Conservation (phyloP, 441 rosid genomes). For the Viola pubescens region DNA sequence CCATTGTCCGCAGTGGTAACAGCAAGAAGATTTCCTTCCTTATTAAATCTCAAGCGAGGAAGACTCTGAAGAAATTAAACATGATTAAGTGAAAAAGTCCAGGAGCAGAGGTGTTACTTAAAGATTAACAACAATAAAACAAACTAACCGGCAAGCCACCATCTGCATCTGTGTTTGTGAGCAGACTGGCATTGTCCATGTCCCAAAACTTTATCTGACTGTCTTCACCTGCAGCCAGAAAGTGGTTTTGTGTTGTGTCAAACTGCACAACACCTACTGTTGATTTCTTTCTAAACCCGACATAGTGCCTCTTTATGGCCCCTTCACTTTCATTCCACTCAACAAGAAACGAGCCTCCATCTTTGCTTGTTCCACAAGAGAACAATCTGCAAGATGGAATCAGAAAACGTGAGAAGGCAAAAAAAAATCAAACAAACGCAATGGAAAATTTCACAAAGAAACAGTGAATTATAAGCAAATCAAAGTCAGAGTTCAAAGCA, state of each 20-base stretch:
- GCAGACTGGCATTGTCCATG: conserved; percentile 53
- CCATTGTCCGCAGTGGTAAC: conserved; percentile 79
- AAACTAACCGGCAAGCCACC: conserved; percentile 84
- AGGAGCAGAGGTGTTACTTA: conserved; percentile 8
- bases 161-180: conserved; percentile 63
- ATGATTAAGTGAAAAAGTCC: conserved; percentile 15
- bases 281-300: conserved; percentile 59
- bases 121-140: conserved; percentile 16
- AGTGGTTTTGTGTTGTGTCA: conserved; percentile 77
- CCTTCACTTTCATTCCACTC: conserved; percentile 97
- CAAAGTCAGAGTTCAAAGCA: background rate
- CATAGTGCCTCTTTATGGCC: conserved; percentile 60
- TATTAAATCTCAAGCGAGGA: conserved; percentile 77
- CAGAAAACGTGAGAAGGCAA: conserved; percentile 6
- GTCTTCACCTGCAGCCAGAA: conserved; percentile 90
- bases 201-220: conserved; percentile 83
- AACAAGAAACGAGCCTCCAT: conserved; percentile 71
- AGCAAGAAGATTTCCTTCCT: conserved; percentile 81
- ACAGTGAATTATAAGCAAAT: background rate
- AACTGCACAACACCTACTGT: conserved; percentile 53
- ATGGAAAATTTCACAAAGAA: background rate
- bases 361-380: conserved; percentile 89
- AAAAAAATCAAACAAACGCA: conserved; percentile 6
- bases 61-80: conserved; percentile 39
- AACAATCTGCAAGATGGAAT: conserved; percentile 48